Evolutionary conservation across 2,329 filamentous ascomycete species (phyloP).

Genomic region (Calonectria montana): DNA sequence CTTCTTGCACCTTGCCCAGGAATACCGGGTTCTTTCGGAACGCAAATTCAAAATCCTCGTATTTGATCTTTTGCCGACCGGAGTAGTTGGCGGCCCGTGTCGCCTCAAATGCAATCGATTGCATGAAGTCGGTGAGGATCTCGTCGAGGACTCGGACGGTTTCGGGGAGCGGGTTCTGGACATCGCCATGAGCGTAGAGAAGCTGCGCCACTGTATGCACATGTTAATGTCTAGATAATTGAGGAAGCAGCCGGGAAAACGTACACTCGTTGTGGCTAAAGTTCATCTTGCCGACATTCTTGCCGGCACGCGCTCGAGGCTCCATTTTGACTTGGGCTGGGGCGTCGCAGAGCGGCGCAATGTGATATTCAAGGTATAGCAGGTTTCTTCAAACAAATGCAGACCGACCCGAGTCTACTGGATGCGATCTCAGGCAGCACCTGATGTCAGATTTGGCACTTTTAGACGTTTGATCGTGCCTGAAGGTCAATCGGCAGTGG

Average conservation of each 20-base stretch:
- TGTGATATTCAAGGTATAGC: background rate
- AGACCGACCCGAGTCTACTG: too few relatives aligned
- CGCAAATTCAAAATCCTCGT: conserved; percentile 97
- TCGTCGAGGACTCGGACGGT: conserved; percentile 92
- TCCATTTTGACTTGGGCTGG: conserved; percentile 67
- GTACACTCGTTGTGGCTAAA: conserved; percentile 78
- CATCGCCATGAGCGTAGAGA: conserved; percentile 85
- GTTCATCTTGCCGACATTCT: conserved; percentile 86
- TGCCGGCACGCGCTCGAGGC: conserved; percentile 79
- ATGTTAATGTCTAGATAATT: background rate
- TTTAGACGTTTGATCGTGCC: background rate
- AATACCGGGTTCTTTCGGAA: conserved; percentile 87
- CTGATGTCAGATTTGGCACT: background rate
- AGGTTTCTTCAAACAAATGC: background rate
- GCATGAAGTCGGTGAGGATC: conserved; percentile 96
- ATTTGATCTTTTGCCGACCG: conserved; percentile 95
- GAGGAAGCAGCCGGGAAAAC: conserved; percentile 42
- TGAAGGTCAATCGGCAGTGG: conserved; percentile 23
- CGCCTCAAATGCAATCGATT: conserved; percentile 91
- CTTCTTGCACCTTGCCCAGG: conserved; percentile 88
- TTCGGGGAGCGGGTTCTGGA: conserved; percentile 80
- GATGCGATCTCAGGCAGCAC: background rate
- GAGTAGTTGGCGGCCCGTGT: conserved; percentile 87
- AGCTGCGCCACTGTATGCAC: conserved; percentile 72
- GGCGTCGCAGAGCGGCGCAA: conserved; percentile 17